These are phyloP conservation scores for Sparassis latifolia DNA, from an alignment of 1,284 basidiomycete genomes.

Conservation along the genomic window DNA sequence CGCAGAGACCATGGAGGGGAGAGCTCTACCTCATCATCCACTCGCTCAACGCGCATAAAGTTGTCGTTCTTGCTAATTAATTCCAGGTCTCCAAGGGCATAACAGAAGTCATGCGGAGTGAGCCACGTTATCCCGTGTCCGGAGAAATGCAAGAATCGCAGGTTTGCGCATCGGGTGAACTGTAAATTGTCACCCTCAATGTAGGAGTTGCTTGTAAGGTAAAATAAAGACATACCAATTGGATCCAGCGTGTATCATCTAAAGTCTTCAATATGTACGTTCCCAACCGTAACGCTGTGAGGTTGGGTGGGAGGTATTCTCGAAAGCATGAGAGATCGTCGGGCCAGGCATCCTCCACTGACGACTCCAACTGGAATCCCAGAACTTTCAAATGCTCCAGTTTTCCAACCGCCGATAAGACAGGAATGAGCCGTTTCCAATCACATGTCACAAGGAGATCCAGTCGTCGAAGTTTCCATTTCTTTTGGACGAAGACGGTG, in stretches of 20 bases:
- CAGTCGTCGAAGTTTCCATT: not conserved
- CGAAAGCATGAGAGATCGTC: not conserved
- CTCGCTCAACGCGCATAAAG: not conserved
- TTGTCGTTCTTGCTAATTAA: not conserved
- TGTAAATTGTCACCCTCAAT: not conserved
- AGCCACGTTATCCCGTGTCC: not conserved
- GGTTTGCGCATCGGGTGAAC: not conserved
- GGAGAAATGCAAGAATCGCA: not conserved
- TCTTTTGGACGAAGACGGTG: not conserved
- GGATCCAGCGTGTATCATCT: not conserved
- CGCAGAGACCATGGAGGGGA: not conserved
- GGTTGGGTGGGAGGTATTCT: not conserved
- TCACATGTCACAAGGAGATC: not conserved
- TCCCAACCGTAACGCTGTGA: not conserved
- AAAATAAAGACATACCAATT: not conserved
- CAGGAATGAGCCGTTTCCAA: not conserved
- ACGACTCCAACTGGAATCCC: not conserved
- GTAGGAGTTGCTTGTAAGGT: not conserved
- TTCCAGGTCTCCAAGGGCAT: not conserved
- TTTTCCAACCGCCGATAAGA: not conserved
- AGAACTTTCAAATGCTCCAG: not conserved
- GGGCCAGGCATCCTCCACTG: too few species aligned
- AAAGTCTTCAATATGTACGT: not conserved
- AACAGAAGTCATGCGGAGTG: not conserved
- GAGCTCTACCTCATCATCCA: not conserved